These are phyloP conservation scores for Senna tora DNA, from an alignment of 306 rosid genomes.

Conservation along the genomic window DNA sequence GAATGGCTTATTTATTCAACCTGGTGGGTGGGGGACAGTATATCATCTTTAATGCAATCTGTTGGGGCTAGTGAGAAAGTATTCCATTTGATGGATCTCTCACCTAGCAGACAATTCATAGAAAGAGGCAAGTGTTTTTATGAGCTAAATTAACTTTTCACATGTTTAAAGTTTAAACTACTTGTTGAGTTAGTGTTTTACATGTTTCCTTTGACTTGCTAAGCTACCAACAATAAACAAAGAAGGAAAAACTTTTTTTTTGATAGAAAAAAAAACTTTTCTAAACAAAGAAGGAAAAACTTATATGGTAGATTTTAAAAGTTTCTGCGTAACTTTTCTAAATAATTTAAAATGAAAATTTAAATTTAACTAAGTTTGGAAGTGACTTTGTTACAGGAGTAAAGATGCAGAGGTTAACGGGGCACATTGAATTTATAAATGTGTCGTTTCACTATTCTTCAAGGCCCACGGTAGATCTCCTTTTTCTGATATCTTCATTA, in stretches of 20 bases:
- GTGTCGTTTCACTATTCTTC: slow-evolving; percentile 85
- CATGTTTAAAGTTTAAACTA: slow-evolving; percentile 28
- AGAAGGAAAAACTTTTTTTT: slow-evolving; percentile 1
- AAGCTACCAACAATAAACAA: slow-evolving; percentile 8
- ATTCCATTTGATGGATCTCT: slow-evolving; percentile 89
- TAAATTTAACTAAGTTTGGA: slow-evolving; percentile 33
- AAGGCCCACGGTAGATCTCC: slow-evolving; percentile 70
- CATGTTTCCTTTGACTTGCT: slow-evolving; percentile 30
- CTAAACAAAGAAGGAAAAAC: slow-evolving; percentile 1
- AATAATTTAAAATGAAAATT: slow-evolving; percentile 13
- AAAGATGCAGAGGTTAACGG: slow-evolving; percentile 64
- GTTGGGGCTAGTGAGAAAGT: slow-evolving; percentile 99
- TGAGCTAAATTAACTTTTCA: slow-evolving; percentile 31
- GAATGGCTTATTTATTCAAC: slow-evolving; percentile 97
- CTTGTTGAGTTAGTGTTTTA: slow-evolving; percentile 32
- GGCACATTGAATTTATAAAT: slow-evolving; percentile 71
- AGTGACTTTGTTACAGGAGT: slow-evolving; percentile 57
- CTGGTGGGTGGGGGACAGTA: slow-evolving; percentile 97
- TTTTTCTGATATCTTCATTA: slow-evolving; percentile 30
- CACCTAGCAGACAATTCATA: slow-evolving; percentile 75
- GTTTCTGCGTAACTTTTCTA: slow-evolving; percentile 13
- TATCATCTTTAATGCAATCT: slow-evolving; percentile 93
- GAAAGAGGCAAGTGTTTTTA: slow-evolving; percentile 65
- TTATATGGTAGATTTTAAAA: slow-evolving; percentile 13
- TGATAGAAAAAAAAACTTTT: no score